Evolutionary conservation across 176 grass and related monocot genomes (phyloP).

Genomic region (Saccharum spontaneum): DNA sequence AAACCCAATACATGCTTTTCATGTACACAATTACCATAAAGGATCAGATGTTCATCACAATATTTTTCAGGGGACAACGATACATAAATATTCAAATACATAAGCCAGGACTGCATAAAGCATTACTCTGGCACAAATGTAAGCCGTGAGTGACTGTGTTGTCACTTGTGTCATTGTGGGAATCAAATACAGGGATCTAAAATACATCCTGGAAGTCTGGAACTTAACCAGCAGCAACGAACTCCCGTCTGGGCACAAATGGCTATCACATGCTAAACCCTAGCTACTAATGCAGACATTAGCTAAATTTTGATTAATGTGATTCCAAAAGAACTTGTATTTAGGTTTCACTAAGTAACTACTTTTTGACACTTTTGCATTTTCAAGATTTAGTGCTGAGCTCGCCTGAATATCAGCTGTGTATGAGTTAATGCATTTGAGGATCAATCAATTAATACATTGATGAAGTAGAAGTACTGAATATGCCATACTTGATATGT

Average conservation of each 20-base stretch:
- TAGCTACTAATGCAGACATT: not conserved
- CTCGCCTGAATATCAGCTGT: not conserved
- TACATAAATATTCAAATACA: too few species aligned
- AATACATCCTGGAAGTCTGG: not conserved
- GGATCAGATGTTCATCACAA: not conserved
- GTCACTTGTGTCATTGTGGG: not conserved
- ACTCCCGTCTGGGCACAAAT: not conserved
- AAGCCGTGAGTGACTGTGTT: not conserved
- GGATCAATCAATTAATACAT: not conserved
- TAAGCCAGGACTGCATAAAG: not conserved
- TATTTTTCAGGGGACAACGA: not conserved
- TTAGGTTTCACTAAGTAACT: not conserved
- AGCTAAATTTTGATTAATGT: not conserved
- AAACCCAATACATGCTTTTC: not conserved
- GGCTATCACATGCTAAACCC: not conserved
- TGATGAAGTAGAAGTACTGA: conserved; percentile 2
- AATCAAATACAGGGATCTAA: not conserved
- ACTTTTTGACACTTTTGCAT: not conserved
- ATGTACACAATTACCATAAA: not conserved
- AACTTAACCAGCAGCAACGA: not conserved
- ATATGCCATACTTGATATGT: not conserved
- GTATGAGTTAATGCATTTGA: conserved; percentile 14
- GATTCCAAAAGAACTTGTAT: not conserved
- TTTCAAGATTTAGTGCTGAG: not conserved
- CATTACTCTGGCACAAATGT: not conserved